These are phyloP conservation scores for Euphorbia peplus DNA, from an alignment of 345 rosid species.

Conservation along the genomic window DNA sequence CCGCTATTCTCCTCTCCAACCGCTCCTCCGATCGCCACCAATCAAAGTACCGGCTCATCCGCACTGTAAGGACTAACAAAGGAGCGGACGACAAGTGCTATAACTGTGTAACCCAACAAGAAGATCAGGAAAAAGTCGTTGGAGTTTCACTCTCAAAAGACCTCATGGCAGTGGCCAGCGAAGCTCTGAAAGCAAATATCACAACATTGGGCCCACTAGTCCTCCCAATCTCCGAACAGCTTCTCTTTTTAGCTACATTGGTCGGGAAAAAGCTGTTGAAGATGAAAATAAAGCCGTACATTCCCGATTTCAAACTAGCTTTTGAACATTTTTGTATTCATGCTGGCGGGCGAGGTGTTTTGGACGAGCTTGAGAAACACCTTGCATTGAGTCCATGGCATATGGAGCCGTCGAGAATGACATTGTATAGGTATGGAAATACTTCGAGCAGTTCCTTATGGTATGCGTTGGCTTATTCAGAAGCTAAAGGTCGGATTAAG, in stretches of 20 bases:
- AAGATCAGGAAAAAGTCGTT: constrained; percentile 2
- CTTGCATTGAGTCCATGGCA: too few species aligned
- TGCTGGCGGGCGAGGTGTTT: constrained; percentile 19
- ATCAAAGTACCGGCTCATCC: constrained; percentile 13
- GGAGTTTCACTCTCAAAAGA: constrained; percentile 19
- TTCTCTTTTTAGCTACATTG: constrained; percentile 11
- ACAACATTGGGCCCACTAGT: constrained; percentile 17
- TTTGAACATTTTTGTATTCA: constrained; percentile 22
- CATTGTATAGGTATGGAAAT: too few species aligned
- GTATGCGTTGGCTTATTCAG: too few species aligned
- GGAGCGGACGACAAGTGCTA: constrained; percentile 13
- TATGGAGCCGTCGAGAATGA: too few species aligned
- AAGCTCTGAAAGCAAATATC: constrained; percentile 13
- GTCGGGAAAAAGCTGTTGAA: constrained; percentile 11
- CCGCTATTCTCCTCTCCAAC: constrained; percentile 16
- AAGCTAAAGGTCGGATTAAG: too few species aligned
- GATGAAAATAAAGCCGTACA: constrained; percentile 11
- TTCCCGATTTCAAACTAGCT: constrained; percentile 16
- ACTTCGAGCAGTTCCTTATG: too few species aligned
- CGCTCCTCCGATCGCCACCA: background rate
- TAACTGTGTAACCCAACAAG: constrained; percentile 9
- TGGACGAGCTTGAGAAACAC: constrained; percentile 9
- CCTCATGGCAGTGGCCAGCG: constrained; percentile 15
- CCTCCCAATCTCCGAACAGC: too few species aligned
- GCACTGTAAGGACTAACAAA: constrained; percentile 12